Base-by-base conservation (phyloP, 192 early-diverging fungal species). In the Mortierella alpina region DNA sequence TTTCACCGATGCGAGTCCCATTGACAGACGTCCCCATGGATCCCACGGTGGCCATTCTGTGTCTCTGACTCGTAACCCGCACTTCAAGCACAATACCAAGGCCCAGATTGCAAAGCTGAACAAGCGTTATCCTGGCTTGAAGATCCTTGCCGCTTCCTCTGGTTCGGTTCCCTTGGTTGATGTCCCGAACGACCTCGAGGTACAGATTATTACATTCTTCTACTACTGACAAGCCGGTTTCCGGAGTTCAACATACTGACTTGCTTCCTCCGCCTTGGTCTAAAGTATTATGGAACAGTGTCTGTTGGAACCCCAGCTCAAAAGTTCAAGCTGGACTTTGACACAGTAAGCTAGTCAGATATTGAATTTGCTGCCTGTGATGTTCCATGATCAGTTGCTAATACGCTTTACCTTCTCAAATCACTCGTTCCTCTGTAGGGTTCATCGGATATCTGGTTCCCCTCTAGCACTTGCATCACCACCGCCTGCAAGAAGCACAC, bases 301-400 rank as follows among this genome's bases (percentile, higher is more conserved):
- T 67, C 82, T 6, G 81, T 91, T 51, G 91, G 91, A n/a, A 87
- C 91, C 48, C 91, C 91, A 51, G 85, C 89, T 41, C 89, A 91
- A 63, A 75, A 70, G 17, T 86, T 92, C 82, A 91, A 90, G 73
- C 81, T 73, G 41, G 70, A 72, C 61, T 72, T 72, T 56, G 61
- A 72, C 40, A 72, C 70, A 10, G 70, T 72, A 63, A 60, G 70
- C 18, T 18, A 20, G 12, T 52, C 15, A 59, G 42, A n/a, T 39
- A 42, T 15, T 0, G n/a, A 39, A 0, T 0, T 40, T 7, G 11
- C 20, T 67, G 15, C 42, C 54, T 53, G 14, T 40, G 4, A 64
- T 40, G 41, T 23, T 9, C 10, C 40, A 17, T 14, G 8, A 10
- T 9, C 22, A 11, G n/a, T 18, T 14, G 22, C 5, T 39, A 10